Percentiles rank a stretch among this genome's conserved stretches.
Evolutionary conservation across 2,329 filamentous ascomycete species (phyloP).

Genomic region (Trichoderma polysporum): DNA sequence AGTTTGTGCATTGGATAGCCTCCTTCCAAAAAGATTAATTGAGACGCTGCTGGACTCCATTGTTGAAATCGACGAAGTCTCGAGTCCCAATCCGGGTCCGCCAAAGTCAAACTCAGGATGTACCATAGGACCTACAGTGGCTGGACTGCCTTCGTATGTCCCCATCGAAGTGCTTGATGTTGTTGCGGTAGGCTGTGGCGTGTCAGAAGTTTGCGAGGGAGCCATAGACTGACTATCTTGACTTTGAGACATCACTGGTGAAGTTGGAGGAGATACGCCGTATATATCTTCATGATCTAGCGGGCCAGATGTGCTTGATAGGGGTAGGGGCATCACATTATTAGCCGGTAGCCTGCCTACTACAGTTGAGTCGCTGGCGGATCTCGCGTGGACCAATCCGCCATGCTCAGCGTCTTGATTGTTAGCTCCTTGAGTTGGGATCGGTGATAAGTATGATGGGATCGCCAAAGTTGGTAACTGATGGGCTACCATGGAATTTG

Average conservation of each 20-base stretch:
- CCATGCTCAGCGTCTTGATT: conserved; percentile 17
- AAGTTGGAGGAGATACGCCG: conserved; percentile 48
- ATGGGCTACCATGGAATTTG: background rate
- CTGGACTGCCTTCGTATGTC: background rate
- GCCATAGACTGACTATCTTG: conserved; percentile 18
- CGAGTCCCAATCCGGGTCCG: background rate
- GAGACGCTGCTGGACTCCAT: conserved; percentile 26
- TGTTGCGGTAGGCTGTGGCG: background rate
- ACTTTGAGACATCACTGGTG: conserved; percentile 31
- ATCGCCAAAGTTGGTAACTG: background rate
- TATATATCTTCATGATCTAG: conserved; percentile 42
- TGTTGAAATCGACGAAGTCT: conserved; percentile 17
- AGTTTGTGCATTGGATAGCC: conserved; percentile 41
- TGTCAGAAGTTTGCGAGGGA: conserved; percentile 21
- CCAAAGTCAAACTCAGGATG: conserved; percentile 1
- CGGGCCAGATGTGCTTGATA: conserved; percentile 34
- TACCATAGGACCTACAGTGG: background rate
- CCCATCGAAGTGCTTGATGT: background rate
- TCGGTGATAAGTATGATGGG: background rate
- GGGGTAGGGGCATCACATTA: conserved; percentile 31
- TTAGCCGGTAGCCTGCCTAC: conserved; percentile 29
- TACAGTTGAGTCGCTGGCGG: conserved; percentile 38
- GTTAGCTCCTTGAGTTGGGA: background rate
- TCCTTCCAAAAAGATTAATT: conserved; percentile 22
- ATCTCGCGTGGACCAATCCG: conserved; percentile 34